Conservation (phyloP, 2,329 filamentous ascomycete genomes). For the Gnomoniopsis smithogilvyi region DNA sequence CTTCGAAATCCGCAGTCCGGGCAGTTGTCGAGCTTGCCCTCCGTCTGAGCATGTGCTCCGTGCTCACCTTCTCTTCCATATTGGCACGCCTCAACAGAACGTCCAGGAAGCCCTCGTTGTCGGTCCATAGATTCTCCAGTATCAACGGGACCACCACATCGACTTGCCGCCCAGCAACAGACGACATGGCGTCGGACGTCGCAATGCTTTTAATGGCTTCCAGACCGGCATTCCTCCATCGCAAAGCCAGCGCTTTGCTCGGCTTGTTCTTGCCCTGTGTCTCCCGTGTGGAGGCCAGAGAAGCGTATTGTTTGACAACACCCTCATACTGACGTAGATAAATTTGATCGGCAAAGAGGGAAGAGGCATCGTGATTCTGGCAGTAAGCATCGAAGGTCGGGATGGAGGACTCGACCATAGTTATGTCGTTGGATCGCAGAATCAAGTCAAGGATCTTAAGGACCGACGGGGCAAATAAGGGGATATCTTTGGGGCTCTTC, state of each 20-base stretch:
- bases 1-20: constrained; percentile 62
- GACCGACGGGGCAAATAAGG: constrained; percentile 81
- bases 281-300: constrained; percentile 67
- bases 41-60: constrained; percentile 60
- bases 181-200: constrained; percentile 72
- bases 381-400: constrained; percentile 87
- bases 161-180: constrained; percentile 73
- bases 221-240: constrained; percentile 72
- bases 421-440: constrained; percentile 81
- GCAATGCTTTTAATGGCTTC: constrained; percentile 80
- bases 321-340: constrained; percentile 81
- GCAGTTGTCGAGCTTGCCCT: constrained; percentile 79
- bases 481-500: constrained; percentile 85
- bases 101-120: constrained; percentile 66
- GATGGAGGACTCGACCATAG: constrained; percentile 87
- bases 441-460: constrained; percentile 82
- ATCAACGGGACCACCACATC: constrained; percentile 79
- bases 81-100: constrained; percentile 65
- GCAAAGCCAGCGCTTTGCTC: constrained; percentile 71
- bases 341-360: constrained; percentile 78
- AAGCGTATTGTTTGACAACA: constrained; percentile 75
- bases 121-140: constrained; percentile 79
- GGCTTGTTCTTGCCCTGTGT: constrained; percentile 49
- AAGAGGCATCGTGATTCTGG: constrained; percentile 80
- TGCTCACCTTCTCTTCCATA: constrained; percentile 65